phyloP scores from a whole-genome alignment of 169 alveolate genomes.

The Plasmodium relictum region DNA sequence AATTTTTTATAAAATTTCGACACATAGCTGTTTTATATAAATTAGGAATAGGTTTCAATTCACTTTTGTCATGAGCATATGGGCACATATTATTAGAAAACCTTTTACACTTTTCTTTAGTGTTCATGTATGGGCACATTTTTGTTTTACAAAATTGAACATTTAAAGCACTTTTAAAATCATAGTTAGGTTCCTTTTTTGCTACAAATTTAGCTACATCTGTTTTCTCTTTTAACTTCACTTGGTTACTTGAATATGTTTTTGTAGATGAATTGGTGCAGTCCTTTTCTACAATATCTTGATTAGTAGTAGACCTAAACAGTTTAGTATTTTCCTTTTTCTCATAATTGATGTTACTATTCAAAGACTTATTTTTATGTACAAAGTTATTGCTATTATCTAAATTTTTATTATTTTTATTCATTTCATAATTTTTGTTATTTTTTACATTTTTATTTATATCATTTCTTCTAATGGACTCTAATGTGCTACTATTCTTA shows the following conservation, averaged over 20 bases:
- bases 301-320: slow-evolving; percentile 10
- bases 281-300: slow-evolving; percentile 24
- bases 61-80: slow-evolving; percentile 78
- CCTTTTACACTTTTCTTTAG: slow-evolving; percentile 77
- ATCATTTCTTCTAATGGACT: neutral
- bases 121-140: slow-evolving; percentile 79
- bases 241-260: slow-evolving; percentile 16
- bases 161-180: slow-evolving; percentile 74
- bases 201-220: slow-evolving; percentile 22
- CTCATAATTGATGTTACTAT: slow-evolving; percentile 39
- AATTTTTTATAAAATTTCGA: slow-evolving; percentile 74
- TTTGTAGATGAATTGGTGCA: slow-evolving; percentile 15
- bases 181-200: slow-evolving; percentile 62
- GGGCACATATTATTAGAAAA: slow-evolving; percentile 77
- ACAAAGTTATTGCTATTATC: slow-evolving; percentile 13
- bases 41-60: slow-evolving; percentile 75
- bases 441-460: neutral
- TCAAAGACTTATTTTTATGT: slow-evolving; percentile 62
- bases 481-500: neutral
- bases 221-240: slow-evolving; percentile 39
- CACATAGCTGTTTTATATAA: slow-evolving; percentile 79
- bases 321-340: slow-evolving; percentile 11
- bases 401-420: slow-evolving; percentile 3
- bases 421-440: neutral
- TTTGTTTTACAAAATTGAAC: slow-evolving; percentile 76